Evolutionary conservation across 1,284 basidiomycete genomes (phyloP), one percentile per base, ranked within the genome.

Genomic region (Pascua guehoae): DNA sequence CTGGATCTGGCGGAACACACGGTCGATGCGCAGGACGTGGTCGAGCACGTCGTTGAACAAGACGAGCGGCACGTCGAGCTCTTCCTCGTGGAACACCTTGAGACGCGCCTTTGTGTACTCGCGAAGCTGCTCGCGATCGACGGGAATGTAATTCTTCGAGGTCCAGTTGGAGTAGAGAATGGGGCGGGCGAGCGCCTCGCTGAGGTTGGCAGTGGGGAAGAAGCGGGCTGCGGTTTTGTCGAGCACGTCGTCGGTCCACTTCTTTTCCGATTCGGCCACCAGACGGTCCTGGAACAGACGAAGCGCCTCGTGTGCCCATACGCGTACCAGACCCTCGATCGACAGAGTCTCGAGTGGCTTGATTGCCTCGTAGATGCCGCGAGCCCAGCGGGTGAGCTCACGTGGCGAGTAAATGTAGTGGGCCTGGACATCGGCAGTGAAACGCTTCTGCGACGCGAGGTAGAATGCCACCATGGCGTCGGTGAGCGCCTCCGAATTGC

Each of bases 131-230:
- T 96, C 95, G 53, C 96, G 85, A 62, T 96, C 91, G 48, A 99
- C 95, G 4, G 93, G 87, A 56, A 96, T 86, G 74, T 98, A 98
- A 74, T 97, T 82, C 78, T 94, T 92, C n/a, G 94, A 94, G 1
- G 95, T 96, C 96, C 96, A 98, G 75, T 98, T 98, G 5, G 93
- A 96, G 82, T 94, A 99, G 40, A 99, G 80, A 64, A 99, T 95
- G 0, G 97, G 96, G 17, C 96, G 85, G 24, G 71, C 77, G 36
- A 99, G 82, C 1, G 91, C 88, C 70, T 95, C 90, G 16, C 86
- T 85, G 38, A 83, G 82, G 70, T 90, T 87, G 73, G 97, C 87
- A 8, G 88, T 93, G 0, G 94, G 94, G 86, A 99, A 99, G 73
- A 95, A 86, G 57, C 86, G 81, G 78, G 87, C 81, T 0, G 94